A percentile compares a stretch with the other conserved stretches of the same genome.
These are phyloP conservation scores for Cafeteria roenbergensis DNA, from an alignment of 108 stramenopile genomes.

Conservation along the genomic window DNA sequence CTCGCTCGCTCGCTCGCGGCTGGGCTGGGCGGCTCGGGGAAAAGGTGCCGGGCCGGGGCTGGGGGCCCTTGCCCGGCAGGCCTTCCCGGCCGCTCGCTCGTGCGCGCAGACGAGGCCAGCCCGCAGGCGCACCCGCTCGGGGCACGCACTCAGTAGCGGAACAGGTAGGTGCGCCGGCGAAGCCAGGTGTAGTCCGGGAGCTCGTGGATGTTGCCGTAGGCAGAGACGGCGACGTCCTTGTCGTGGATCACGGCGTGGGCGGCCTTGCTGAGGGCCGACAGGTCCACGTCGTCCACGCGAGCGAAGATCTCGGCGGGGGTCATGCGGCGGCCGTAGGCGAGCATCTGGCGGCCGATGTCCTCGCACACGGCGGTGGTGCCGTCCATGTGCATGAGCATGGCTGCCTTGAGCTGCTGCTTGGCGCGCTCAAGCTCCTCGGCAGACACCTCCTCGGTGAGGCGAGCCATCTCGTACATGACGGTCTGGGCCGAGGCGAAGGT, in stretches of 20 bases:
- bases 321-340: conserved; percentile 94
- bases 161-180: conserved; percentile 50
- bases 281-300: conserved; percentile 79
- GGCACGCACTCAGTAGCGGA: conserved; percentile 34
- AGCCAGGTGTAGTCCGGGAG: conserved; percentile 75
- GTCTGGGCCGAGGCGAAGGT: conserved; percentile 68
- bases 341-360: conserved; percentile 93
- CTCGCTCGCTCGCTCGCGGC: too few relatives aligned
- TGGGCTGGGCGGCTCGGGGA: too few relatives aligned
- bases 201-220: conserved; percentile 89
- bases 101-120: too few relatives aligned
- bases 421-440: conserved; percentile 64
- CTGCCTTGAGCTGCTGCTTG: conserved; percentile 87
- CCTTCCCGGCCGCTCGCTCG: too few relatives aligned
- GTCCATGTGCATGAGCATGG: conserved; percentile 89
- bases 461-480: conserved; percentile 71
- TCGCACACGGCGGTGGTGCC: conserved; percentile 84
- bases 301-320: conserved; percentile 89
- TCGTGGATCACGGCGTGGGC: conserved; percentile 73
- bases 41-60: too few relatives aligned
- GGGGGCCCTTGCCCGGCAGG: too few relatives aligned
- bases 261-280: conserved; percentile 76
- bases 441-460: conserved; percentile 70
- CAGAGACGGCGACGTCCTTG: conserved; percentile 92
- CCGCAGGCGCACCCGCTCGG: too few relatives aligned